Percentiles rank a stretch among this genome's conserved stretches.
phyloP scores from a whole-genome alignment of 305 asterid genomes.

The Striga hermonthica region DNA sequence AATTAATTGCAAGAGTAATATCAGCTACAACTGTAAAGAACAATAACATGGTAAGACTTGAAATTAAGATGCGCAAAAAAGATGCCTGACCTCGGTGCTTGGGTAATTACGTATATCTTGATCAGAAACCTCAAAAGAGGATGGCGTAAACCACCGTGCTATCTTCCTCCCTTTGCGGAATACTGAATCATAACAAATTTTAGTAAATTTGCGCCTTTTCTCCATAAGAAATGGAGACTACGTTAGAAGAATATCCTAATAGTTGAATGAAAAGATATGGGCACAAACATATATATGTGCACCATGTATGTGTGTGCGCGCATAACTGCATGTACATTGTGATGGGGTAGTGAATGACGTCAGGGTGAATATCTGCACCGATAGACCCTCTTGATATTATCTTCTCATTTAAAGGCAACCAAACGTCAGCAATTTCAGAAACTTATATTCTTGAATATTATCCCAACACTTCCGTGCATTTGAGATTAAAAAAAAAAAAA shows the following conservation, averaged over 20 bases:
- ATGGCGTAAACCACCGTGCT: constrained; percentile 76
- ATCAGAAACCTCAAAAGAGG: constrained; percentile 58
- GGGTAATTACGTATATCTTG: constrained; percentile 45
- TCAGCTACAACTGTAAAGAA: constrained; percentile 29
- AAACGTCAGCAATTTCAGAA: constrained; percentile 30
- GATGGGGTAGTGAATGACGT: constrained; percentile 19
- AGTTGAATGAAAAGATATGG: neutral
- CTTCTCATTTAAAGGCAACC: constrained; percentile 24
- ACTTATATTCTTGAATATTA: constrained; percentile 27
- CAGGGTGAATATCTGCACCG: constrained; percentile 13
- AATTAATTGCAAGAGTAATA: constrained; percentile 31
- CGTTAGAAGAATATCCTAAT: constrained; percentile 16
- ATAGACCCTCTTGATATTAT: constrained; percentile 27
- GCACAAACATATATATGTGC: constrained; percentile 4
- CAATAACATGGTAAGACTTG: constrained; percentile 16
- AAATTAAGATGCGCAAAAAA: constrained; percentile 29
- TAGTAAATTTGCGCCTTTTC: constrained; percentile 24
- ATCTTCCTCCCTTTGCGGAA: constrained; percentile 67
- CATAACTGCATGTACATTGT: neutral
- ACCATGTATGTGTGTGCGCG: constrained; percentile 7
- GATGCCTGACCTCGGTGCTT: constrained; percentile 42
- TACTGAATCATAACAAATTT: constrained; percentile 47
- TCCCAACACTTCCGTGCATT: constrained; percentile 26
- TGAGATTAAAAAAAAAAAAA: constrained; percentile 4
- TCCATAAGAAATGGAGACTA: constrained; percentile 25